Evolutionary conservation across 139 green algal species (phyloP).

Genomic region (Protoeuglena noctilucae): DNA sequence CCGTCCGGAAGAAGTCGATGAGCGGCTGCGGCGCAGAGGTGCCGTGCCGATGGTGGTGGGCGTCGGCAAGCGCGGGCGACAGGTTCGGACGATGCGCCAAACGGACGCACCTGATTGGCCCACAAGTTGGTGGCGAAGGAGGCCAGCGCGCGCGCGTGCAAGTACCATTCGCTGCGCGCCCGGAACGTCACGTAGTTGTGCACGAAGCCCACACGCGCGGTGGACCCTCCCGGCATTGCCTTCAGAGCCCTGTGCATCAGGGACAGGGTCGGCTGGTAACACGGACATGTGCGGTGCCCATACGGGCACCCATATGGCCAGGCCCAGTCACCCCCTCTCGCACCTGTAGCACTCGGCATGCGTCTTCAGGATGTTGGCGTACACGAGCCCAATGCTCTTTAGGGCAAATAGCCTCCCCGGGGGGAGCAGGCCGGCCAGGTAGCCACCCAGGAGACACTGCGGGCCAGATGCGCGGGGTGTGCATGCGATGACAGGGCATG

Average conservation of each 20-base stretch:
- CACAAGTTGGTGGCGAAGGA: background rate
- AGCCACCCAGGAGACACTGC: background rate
- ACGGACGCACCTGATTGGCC: too few relatives aligned
- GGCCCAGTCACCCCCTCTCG: too few relatives aligned
- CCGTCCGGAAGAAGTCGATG: too few relatives aligned
- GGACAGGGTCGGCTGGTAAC: too few relatives aligned
- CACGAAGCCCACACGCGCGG: background rate
- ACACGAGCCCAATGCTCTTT: background rate
- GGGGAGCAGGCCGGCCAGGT: background rate
- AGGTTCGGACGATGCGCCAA: too few relatives aligned
- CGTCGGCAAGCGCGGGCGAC: too few relatives aligned
- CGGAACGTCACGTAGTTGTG: background rate
- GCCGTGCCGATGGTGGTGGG: too few relatives aligned
- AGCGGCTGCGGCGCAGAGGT: too few relatives aligned
- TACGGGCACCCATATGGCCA: too few relatives aligned
- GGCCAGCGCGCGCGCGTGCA: background rate
- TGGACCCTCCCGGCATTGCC: background rate
- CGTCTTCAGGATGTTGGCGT: background rate
- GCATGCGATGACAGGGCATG: too few relatives aligned
- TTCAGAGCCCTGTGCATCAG: background rate
- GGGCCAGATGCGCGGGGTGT: too few relatives aligned
- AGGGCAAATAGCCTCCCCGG: background rate
- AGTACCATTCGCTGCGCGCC: background rate
- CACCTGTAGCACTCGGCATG: background rate
- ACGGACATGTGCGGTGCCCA: too few relatives aligned